Evolutionary conservation across 148 eudicot species (phyloP), one percentile per base, ranked within the genome.

Genomic region (Vaccinium myrtillus): DNA sequence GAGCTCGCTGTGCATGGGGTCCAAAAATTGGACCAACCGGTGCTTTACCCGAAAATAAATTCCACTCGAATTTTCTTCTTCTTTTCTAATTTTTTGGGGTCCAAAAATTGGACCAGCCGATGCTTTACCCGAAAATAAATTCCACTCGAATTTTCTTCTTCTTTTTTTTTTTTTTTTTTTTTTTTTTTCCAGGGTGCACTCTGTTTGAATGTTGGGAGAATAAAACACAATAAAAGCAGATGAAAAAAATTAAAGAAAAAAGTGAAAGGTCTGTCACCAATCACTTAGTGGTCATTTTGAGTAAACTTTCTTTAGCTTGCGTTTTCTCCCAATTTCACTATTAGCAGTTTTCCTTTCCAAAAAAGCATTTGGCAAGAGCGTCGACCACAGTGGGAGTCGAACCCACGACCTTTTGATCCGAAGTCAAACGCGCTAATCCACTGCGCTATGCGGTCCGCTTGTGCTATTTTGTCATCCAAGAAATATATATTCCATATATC

Each of bases 381-480:
- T 25, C 74, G 74, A 69, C 74, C 74, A 69, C 74, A 69, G 74
- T 69, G 79, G 54, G 54, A 21, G 25, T 76, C 51, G 50, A 76
- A 21, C 54, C 49, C 79, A 76, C 27, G 48, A 73, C 77, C 77
- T 73, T 73, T 48, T 21, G 79, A 76, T 48, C 79, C 51, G 79
- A 76, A 76, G 79, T 76, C 79, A 76, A 76, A 76, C 79, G 79
- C 79, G 51, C 79, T 76, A 76, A 76, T 76, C 79, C 79, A 39
- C 79, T 76, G 79, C 79, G 51, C 79, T 76, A 39, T 76, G 79
- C 79, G 51, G 79, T 76, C 79, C 0, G 0, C 6, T 21, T 43
- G 79, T 1, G 5, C 0, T 0, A 0, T 11, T 2, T 2, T 36
- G 2, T 36, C 39, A 36, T 36, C 39, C 3, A 36, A 36, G 39